phyloP scores from a whole-genome alignment of 2,329 filamentous ascomycete species.

The Aspergillus quadrilineatus region DNA sequence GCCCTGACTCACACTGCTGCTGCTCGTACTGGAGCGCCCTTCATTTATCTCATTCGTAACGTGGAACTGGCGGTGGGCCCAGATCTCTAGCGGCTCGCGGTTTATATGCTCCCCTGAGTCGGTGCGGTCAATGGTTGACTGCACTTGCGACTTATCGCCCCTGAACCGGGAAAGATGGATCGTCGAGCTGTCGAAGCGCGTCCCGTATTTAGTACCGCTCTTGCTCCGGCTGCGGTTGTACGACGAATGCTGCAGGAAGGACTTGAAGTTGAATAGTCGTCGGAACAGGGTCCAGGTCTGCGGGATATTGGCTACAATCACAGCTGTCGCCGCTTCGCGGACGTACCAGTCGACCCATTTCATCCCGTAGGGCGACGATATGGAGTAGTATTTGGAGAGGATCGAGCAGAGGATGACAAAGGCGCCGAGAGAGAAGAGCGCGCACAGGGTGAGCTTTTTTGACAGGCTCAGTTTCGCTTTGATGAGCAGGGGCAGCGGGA shows the following conservation, averaged over 20 bases:
- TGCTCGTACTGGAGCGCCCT: background rate
- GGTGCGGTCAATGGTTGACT: conserved; percentile 9
- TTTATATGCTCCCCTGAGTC: conserved; percentile 16
- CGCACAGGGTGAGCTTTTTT: conserved; percentile 55
- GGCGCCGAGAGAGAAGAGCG: conserved; percentile 57
- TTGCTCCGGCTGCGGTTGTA: conserved; percentile 12
- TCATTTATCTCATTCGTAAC: conserved; percentile 19
- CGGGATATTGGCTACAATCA: conserved; percentile 62
- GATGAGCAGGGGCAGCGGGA: conserved; percentile 49
- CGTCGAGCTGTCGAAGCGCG: conserved; percentile 11
- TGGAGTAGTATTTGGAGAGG: conserved; percentile 63
- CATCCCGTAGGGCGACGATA: conserved; percentile 55
- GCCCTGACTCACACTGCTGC: background rate
- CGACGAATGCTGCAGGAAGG: conserved; percentile 28
- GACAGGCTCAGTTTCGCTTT: conserved; percentile 40
- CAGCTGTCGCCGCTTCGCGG: conserved; percentile 57
- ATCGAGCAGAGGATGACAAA: conserved; percentile 59
- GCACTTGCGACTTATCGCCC: conserved; percentile 10
- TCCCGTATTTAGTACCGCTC: conserved; percentile 12
- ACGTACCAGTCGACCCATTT: conserved; percentile 63
- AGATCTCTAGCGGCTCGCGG: conserved; percentile 18
- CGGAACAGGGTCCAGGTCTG: conserved; percentile 60
- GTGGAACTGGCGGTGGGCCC: conserved; percentile 22
- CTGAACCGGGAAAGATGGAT: conserved; percentile 17
- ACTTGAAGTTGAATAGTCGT: conserved; percentile 42